These are phyloP conservation scores for Adansonia gregorii DNA, from an alignment of 441 rosid genomes.

Conservation along the genomic window DNA sequence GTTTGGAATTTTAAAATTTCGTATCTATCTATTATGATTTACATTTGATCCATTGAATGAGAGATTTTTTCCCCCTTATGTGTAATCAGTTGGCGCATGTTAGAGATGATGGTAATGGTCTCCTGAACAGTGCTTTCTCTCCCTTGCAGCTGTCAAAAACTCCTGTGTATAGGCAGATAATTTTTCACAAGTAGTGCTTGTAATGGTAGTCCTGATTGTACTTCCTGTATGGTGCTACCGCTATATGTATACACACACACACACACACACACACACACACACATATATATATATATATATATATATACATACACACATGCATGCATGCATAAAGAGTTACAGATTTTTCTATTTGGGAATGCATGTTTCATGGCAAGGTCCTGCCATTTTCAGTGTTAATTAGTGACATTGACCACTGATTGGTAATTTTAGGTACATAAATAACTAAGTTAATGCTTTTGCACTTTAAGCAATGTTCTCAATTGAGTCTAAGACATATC, in stretches of 20 bases:
- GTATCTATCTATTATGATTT: slow-evolving; percentile 20
- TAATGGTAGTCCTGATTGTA: not conserved
- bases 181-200: slow-evolving; percentile 19
- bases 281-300: no score
- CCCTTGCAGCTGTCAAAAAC: slow-evolving; percentile 49
- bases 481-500: not conserved
- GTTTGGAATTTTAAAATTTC: slow-evolving; percentile 39
- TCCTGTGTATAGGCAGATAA: slow-evolving; percentile 59
- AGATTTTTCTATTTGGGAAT: no score
- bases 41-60: slow-evolving; percentile 16
- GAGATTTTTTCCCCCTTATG: slow-evolving; percentile 10
- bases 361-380: not conserved
- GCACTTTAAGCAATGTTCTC: no score
- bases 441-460: not conserved
- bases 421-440: not conserved
- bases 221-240: slow-evolving; percentile 1
- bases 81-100: slow-evolving; percentile 46
- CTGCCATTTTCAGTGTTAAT: not conserved
- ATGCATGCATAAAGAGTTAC: no score
- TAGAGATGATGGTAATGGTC: slow-evolving; percentile 47
- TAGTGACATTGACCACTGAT: not conserved
- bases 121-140: slow-evolving; percentile 39
- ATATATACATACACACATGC: no score
- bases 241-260: no score
- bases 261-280: no score